These are phyloP conservation scores for Neoascochyta sp. DNA, from an alignment of 2,329 filamentous ascomycete genomes.

Conservation along the genomic window DNA sequence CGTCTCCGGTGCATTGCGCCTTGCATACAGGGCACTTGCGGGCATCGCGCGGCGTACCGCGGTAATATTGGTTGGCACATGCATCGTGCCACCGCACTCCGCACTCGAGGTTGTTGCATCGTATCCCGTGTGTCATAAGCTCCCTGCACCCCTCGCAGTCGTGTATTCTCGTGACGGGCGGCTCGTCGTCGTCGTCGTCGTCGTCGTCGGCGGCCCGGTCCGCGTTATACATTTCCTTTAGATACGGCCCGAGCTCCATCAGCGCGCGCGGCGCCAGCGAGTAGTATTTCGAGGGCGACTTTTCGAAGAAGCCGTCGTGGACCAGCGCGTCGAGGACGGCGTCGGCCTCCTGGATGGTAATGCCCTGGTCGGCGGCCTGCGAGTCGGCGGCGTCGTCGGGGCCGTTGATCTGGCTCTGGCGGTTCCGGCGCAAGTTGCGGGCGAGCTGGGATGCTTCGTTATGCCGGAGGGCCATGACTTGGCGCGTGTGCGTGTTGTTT, in stretches of 20 bases:
- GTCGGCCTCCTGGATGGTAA: conserved; percentile 78
- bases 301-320: conserved; percentile 79
- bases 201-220: conserved; percentile 48
- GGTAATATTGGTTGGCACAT: conserved; percentile 34
- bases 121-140: conserved; percentile 66
- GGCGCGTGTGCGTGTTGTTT: conserved; percentile 73
- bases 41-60: conserved; percentile 8
- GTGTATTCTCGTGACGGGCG: conserved; percentile 64
- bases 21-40: conserved; percentile 34
- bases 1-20: conserved; percentile 44
- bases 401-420: conserved; percentile 23
- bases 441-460: conserved; percentile 74
- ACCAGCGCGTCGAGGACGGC: conserved; percentile 65
- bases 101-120: conserved; percentile 29
- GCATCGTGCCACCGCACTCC: conserved; percentile 32
- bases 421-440: conserved; percentile 38
- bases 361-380: conserved; percentile 44
- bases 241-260: conserved; percentile 79
- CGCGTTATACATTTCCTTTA: conserved; percentile 88
- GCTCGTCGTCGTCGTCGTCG: conserved; percentile 52
- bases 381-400: conserved; percentile 30
- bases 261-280: conserved; percentile 71
- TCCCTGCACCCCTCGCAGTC: conserved; percentile 85
- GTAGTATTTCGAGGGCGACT: conserved; percentile 68
- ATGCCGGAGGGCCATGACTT: conserved; percentile 76